Evolutionary conservation across 257 asterid genomes (phyloP).

Genomic region (Plantago elongata): DNA sequence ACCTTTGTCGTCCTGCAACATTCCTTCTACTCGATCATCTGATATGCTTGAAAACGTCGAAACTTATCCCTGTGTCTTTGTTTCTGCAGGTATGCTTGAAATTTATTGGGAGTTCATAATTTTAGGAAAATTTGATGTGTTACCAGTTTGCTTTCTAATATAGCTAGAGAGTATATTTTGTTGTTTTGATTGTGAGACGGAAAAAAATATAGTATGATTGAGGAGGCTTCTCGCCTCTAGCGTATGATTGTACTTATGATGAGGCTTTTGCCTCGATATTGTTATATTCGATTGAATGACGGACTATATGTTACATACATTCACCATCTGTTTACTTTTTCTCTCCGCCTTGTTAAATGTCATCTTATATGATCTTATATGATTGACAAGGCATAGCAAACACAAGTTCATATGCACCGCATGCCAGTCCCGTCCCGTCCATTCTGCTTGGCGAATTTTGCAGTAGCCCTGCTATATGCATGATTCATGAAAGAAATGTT

Average conservation of each 20-base stretch:
- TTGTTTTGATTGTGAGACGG: slow-evolving; percentile 21
- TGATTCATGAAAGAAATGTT: no score
- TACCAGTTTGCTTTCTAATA: slow-evolving; percentile 16
- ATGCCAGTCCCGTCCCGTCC: no score
- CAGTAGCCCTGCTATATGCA: no score
- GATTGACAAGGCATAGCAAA: no score
- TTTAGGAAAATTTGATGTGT: slow-evolving; percentile 24
- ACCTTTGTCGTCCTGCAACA: not conserved
- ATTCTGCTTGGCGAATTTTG: no score
- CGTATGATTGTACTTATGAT: slow-evolving; percentile 13
- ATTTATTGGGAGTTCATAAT: slow-evolving; percentile 9
- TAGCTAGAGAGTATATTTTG: slow-evolving; percentile 20
- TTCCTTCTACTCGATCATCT: not conserved
- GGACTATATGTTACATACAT: slow-evolving; percentile 1
- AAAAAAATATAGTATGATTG: slow-evolving; percentile 4
- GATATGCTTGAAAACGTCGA: not conserved
- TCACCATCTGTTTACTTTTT: not conserved
- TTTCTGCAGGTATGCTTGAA: slow-evolving; percentile 30
- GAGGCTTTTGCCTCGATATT: slow-evolving; percentile 27
- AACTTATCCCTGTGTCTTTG: not conserved
- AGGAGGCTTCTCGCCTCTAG: slow-evolving; percentile 20
- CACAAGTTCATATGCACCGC: no score
- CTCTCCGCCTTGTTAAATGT: no score
- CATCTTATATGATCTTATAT: no score
- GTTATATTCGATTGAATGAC: slow-evolving; percentile 14